A percentile compares a stretch with the other conserved stretches of the same genome.
Evolutionary conservation across 495 filamentous ascomycete species (phyloP).

Genomic region (Tuber aestivum): DNA sequence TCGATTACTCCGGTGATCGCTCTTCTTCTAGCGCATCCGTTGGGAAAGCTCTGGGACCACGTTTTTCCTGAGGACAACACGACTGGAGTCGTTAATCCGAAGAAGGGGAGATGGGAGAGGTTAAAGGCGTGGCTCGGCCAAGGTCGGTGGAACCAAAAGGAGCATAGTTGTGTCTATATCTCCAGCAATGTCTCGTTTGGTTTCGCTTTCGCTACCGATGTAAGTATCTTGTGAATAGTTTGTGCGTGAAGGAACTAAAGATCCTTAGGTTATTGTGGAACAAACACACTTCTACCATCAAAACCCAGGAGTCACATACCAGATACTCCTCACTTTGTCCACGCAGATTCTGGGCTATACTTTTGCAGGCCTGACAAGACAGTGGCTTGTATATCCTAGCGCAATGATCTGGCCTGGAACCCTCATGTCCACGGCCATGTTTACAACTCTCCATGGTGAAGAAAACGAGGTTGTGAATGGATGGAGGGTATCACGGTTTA

Average conservation of each 20-base stretch:
- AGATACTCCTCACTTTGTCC: slow-evolving; percentile 71
- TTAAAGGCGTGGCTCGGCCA: slow-evolving; percentile 69
- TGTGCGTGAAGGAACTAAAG: slow-evolving; percentile 4
- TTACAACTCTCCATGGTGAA: slow-evolving; percentile 77
- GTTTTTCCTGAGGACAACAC: slow-evolving; percentile 45
- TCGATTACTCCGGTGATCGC: slow-evolving; percentile 80
- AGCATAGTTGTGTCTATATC: slow-evolving; percentile 80
- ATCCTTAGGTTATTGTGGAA: slow-evolving; percentile 65
- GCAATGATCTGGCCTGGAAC: slow-evolving; percentile 92
- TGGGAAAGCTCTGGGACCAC: slow-evolving; percentile 71
- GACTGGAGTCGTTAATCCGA: not conserved
- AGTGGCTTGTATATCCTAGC: slow-evolving; percentile 72
- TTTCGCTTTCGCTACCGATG: slow-evolving; percentile 77
- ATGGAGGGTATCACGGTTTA: slow-evolving; percentile 73
- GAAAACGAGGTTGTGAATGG: slow-evolving; percentile 75
- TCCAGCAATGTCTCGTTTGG: slow-evolving; percentile 88
- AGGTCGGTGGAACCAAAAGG: slow-evolving; percentile 78
- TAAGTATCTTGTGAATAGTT: slow-evolving; percentile 27
- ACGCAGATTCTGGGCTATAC: slow-evolving; percentile 81
- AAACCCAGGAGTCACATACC: slow-evolving; percentile 64
- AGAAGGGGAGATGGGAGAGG: slow-evolving; percentile 43
- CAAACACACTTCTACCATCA: slow-evolving; percentile 84
- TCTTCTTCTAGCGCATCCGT: slow-evolving; percentile 70
- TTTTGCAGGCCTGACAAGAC: slow-evolving; percentile 71
- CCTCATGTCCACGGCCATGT: slow-evolving; percentile 79